Conservation (phyloP, 2,329 filamentous ascomycete genomes). For the Alternaria viburni region DNA sequence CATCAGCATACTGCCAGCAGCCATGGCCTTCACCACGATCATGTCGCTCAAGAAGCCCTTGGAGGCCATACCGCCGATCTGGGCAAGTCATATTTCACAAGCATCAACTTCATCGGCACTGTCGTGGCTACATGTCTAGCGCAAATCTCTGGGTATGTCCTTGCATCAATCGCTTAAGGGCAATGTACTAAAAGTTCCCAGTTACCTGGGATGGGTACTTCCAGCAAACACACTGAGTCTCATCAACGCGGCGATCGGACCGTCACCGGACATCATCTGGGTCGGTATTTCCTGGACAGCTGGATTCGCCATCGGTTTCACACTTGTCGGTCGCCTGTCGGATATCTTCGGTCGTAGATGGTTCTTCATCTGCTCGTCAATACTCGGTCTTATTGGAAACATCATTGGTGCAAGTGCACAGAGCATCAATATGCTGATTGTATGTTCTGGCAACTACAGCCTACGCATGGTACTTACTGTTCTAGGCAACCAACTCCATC, state of each 20-base stretch:
- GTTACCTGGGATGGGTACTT: conserved; percentile 40
- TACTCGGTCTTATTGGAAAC: conserved; percentile 43
- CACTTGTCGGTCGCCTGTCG: conserved; percentile 46
- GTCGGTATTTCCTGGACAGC: conserved; percentile 45
- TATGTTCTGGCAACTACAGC: conserved; percentile 5
- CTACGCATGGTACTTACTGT: not conserved
- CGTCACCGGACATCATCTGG: conserved; percentile 48
- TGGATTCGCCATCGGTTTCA: conserved; percentile 46
- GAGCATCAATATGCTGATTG: conserved; percentile 41
- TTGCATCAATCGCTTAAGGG: not conserved
- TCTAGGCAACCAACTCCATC: conserved; percentile 37
- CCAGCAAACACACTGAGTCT: conserved; percentile 37
- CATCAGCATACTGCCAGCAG: conserved; percentile 13
- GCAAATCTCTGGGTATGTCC: conserved; percentile 31
- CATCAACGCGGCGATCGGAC: conserved; percentile 49
- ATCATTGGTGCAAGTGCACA: conserved; percentile 48
- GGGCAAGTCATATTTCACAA: conserved; percentile 34
- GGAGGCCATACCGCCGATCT: conserved; percentile 35
- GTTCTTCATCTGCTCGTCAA: conserved; percentile 44
- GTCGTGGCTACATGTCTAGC: conserved; percentile 40
- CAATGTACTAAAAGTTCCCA: not conserved
- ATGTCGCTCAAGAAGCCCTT: conserved; percentile 35
- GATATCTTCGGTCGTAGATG: conserved; percentile 49
- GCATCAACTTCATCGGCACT: conserved; percentile 37
- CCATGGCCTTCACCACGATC: conserved; percentile 36